A percentile compares a stretch with the other conserved stretches of the same genome.
Evolutionary conservation across 108 stramenopile genomes (phyloP).

Genomic region (Aurantiochytrium sp.): DNA sequence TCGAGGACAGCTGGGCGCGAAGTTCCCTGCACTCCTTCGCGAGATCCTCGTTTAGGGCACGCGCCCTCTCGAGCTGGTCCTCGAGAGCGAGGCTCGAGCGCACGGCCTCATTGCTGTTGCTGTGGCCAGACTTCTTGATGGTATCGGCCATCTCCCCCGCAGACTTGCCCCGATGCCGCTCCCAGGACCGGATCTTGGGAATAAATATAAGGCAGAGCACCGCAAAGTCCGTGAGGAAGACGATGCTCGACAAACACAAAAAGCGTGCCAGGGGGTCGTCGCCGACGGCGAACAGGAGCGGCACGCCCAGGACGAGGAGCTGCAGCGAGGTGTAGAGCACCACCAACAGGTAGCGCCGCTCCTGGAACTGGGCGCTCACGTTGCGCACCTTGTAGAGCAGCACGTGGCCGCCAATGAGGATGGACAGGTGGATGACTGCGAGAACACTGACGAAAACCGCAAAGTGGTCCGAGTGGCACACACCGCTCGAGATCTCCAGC

Average conservation of each 20-base stretch:
- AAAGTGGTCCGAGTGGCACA: neutral
- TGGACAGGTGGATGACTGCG: neutral
- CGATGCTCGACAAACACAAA: neutral
- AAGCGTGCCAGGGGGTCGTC: neutral
- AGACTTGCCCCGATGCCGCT: neutral
- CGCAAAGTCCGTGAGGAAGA: slow-evolving; percentile 2
- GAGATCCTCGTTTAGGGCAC: neutral
- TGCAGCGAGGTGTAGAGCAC: neutral
- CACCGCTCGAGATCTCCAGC: neutral
- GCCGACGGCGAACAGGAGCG: neutral
- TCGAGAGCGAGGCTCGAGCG: neutral
- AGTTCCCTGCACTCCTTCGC: neutral
- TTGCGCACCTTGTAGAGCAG: neutral
- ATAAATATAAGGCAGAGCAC: neutral
- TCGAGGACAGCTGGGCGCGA: neutral
- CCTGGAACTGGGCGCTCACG: neutral
- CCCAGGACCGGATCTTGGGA: neutral
- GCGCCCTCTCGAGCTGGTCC: neutral
- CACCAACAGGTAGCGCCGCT: neutral
- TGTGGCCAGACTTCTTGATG: neutral
- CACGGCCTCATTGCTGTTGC: neutral
- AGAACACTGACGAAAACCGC: neutral
- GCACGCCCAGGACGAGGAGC: neutral
- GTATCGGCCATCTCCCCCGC: neutral
- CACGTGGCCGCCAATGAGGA: neutral